phyloP scores from a whole-genome alignment of 495 filamentous ascomycete genomes.

The Barbatosphaeria neglecta region DNA sequence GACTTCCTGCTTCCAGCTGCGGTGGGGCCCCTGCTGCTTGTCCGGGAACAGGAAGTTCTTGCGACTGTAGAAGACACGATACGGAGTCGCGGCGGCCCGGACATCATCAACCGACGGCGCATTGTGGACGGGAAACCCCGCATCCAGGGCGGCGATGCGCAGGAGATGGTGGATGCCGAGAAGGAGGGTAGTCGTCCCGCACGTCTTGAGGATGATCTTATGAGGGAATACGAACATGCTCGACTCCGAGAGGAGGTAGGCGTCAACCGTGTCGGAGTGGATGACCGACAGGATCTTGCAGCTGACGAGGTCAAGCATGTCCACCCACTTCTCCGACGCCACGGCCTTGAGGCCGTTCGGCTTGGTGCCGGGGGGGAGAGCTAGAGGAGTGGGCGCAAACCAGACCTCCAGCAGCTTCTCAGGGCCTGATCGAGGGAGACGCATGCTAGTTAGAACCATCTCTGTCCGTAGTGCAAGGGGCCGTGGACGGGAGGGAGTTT shows the following conservation, averaged over 20 bases:
- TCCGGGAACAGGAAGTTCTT: constrained; percentile 98
- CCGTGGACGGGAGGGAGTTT: neutral
- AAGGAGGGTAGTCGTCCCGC: constrained; percentile 91
- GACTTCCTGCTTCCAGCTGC: constrained; percentile 96
- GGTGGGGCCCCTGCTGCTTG: constrained; percentile 85
- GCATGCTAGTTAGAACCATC: too few species aligned
- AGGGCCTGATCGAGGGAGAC: constrained; percentile 47
- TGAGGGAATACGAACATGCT: constrained; percentile 99
- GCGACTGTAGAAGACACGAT: constrained; percentile 95
- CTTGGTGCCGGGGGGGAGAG: constrained; percentile 56
- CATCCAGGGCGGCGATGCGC: constrained; percentile 76
- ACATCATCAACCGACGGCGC: constrained; percentile 40
- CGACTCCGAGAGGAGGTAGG: constrained; percentile 94
- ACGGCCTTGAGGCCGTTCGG: constrained; percentile 81
- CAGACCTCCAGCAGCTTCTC: constrained; percentile 99
- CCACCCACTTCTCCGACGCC: constrained; percentile 74
- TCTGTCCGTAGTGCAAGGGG: too few species aligned
- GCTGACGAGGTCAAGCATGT: constrained; percentile 94
- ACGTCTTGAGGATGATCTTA: constrained; percentile 98
- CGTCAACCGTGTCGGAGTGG: constrained; percentile 90
- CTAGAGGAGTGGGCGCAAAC: constrained; percentile 73
- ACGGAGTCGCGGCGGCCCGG: constrained; percentile 66
- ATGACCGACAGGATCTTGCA: constrained; percentile 96
- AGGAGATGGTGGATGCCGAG: constrained; percentile 80
- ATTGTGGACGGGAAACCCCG: constrained; percentile 64